Base-by-base conservation (phyloP, 257 asterid species). In the Ocimum tenuiflorum region DNA sequence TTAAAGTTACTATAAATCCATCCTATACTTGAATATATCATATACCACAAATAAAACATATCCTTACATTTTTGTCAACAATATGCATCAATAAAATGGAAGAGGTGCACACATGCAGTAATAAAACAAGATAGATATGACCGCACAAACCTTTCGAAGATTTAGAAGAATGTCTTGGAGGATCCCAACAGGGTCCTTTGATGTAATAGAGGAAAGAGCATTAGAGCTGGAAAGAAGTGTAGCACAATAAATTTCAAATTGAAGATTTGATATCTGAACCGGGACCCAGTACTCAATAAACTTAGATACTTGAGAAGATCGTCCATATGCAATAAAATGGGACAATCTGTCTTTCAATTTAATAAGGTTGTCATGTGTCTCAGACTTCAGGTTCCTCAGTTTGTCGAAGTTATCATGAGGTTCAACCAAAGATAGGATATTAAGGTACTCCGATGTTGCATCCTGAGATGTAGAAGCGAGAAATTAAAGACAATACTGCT, bases 271-370 rank as follows among this genome's bases (percentile, higher is more conserved):
- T 63, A 90, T 65, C 72, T 84, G 84, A 69, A 77, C 88, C 13
- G 99, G 99, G 71, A 90, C 75, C 99, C 97, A 94, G 63, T 81
- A 88, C 84, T 94, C 99, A 15, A 75, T 70, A 74, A 88, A 86
- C 85, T 79, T 87, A 70, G 91, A 75, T 58, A 68, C 52, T 47
- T 69, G 78, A 22, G 74, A 72, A 51, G 73, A 64, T 69, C 75
- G 66, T 52, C 77, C 79, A 65, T 80, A 65, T 36, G 81, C 85
- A 49, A 70, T 65, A 60, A 71, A 75, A 24, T 49, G 69, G 51
- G 89, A 68, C 67, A 75, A 69, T 23, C 70, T 68, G 35, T 82
- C 89, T 55, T 79, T 79, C 83, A 78, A 19, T 67, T 79, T 75
- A 57, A 66, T 75, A 67, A 79, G 85, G 79, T 73, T 72, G 39